Percentiles rank a stretch among this genome's conserved stretches.
phyloP scores from a whole-genome alignment of 257 asterid genomes.

The Vinca minor region DNA sequence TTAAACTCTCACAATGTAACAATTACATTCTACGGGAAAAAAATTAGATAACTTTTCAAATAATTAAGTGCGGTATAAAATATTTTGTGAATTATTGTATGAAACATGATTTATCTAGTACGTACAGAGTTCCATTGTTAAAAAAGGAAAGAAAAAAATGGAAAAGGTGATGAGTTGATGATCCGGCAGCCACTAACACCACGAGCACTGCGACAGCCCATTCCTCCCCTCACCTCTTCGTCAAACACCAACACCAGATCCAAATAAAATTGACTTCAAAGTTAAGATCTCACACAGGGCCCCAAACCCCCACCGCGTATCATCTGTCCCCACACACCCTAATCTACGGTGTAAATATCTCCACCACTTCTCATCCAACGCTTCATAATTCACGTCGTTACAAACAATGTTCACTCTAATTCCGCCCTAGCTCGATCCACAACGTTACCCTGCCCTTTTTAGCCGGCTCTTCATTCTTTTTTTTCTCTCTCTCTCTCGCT shows the following conservation, averaged over 20 bases:
- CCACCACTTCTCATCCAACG: constrained; percentile 30
- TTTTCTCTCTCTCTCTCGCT: constrained; percentile 10
- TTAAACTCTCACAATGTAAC: too few species aligned
- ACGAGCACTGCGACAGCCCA: constrained; percentile 1
- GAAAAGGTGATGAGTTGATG: too few species aligned
- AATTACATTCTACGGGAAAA: too few species aligned
- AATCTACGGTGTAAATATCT: constrained; percentile 12
- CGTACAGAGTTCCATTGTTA: too few species aligned
- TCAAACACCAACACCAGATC: constrained; percentile 1
- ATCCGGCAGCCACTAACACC: background rate
- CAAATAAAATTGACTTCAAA: constrained; percentile 28
- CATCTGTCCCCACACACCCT: constrained; percentile 25
- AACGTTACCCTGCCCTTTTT: constrained; percentile 6
- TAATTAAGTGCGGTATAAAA: too few species aligned
- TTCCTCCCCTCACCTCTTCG: background rate
- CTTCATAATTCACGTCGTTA: constrained; percentile 23
- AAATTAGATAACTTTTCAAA: too few species aligned
- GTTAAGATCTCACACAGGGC: constrained; percentile 28
- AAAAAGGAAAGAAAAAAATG: too few species aligned
- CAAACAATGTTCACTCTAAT: constrained; percentile 34
- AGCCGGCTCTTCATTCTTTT: constrained; percentile 1
- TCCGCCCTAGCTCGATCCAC: constrained; percentile 72
- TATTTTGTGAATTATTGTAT: too few species aligned
- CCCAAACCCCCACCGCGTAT: constrained; percentile 4
- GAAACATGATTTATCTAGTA: too few species aligned